Conservation (phyloP, 2,329 filamentous ascomycete genomes). For the Myriosclerotinia duriaeana region DNA sequence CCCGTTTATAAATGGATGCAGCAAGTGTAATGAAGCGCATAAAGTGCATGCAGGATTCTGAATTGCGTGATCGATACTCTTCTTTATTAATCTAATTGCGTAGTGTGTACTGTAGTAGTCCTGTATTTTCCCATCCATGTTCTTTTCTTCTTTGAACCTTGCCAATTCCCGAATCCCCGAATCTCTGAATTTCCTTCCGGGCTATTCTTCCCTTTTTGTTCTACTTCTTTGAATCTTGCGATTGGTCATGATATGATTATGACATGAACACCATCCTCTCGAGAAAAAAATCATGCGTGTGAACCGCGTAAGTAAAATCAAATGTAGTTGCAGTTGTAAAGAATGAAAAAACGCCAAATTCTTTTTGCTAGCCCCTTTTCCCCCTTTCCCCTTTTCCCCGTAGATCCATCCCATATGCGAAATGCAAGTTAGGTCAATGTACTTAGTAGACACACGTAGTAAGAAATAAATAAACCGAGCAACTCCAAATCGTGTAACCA, state of each 20-base stretch:
- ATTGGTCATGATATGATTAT: neutral
- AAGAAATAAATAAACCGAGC: constrained; percentile 9
- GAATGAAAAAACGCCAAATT: neutral
- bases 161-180: too few relatives aligned
- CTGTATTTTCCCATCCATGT: neutral
- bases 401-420: constrained; percentile 5
- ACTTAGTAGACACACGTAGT: neutral
- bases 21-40: too few relatives aligned
- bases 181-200: neutral
- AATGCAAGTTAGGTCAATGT: neutral
- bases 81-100: constrained; percentile 18
- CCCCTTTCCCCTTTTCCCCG: neutral
- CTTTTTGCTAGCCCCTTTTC: neutral
- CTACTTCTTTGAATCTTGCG: constrained; percentile 5
- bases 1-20: neutral
- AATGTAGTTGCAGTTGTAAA: neutral
- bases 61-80: neutral
- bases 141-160: neutral
- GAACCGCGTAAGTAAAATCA: neutral
- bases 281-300: constrained; percentile 17
- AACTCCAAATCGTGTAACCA: constrained; percentile 16
- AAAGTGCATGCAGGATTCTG: too few relatives aligned
- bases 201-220: neutral
- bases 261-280: neutral
- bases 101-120: neutral